Evolutionary conservation across 108 stramenopile genomes (phyloP).

Genomic region (Thalassiosira profunda): DNA sequence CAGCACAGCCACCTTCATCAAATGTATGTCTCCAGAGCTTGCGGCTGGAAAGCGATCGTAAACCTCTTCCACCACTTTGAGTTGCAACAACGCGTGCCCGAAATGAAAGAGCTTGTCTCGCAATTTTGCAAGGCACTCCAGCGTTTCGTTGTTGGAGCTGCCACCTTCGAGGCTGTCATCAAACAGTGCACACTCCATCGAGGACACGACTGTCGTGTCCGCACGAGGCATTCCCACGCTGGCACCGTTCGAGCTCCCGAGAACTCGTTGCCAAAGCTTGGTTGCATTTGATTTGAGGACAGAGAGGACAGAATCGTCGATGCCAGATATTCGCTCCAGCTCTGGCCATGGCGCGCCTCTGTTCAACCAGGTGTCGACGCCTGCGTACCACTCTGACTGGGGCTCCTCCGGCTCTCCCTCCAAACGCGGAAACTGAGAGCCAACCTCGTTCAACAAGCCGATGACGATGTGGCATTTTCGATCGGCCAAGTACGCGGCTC

Average conservation of each 20-base stretch:
- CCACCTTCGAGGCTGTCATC: slow-evolving; percentile 44
- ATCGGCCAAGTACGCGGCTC: slow-evolving; percentile 41
- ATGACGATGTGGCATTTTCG: slow-evolving; percentile 20
- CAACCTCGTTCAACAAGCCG: slow-evolving; percentile 42
- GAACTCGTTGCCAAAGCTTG: not conserved
- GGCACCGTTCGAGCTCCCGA: slow-evolving; percentile 17
- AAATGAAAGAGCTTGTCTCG: slow-evolving; percentile 55
- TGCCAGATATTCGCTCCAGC: too few species aligned
- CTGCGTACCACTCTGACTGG: too few species aligned
- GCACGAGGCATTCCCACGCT: slow-evolving; percentile 3
- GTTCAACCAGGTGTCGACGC: too few species aligned
- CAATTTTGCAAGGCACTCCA: slow-evolving; percentile 31
- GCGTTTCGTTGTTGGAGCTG: not conserved
- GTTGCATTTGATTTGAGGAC: too few species aligned
- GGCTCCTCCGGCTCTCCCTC: too few species aligned
- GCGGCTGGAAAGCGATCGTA: slow-evolving; percentile 37
- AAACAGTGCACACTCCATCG: slow-evolving; percentile 47
- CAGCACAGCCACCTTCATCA: slow-evolving; percentile 24
- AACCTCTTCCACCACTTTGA: slow-evolving; percentile 41
- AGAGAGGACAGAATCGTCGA: too few species aligned
- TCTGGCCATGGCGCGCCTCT: too few species aligned
- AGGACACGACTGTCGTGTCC: slow-evolving; percentile 2
- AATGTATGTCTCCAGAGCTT: slow-evolving; percentile 51
- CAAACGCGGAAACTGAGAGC: slow-evolving; percentile 20
- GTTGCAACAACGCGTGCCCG: slow-evolving; percentile 37